phyloP scores from a whole-genome alignment of 2,329 filamentous ascomycete species.

The Pseudogymnoascus sp. region DNA sequence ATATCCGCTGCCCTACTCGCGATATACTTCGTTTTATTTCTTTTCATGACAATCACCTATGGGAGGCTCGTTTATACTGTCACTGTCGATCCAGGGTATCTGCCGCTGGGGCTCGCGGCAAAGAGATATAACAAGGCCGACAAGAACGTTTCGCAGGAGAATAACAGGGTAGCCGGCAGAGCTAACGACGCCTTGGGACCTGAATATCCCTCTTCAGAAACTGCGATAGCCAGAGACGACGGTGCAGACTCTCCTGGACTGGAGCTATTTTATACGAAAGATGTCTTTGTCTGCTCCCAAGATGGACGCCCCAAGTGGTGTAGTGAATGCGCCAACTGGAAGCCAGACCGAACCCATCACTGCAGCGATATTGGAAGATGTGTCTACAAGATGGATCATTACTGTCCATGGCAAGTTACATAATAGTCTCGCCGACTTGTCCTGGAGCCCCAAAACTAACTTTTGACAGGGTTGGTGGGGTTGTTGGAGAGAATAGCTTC shows the following conservation, averaged over 20 bases:
- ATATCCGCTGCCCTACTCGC: conserved; percentile 64
- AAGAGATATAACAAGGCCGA: conserved; percentile 25
- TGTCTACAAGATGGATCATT: conserved; percentile 88
- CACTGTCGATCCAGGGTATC: conserved; percentile 64
- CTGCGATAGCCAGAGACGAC: conserved; percentile 17
- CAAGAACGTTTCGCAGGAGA: conserved; percentile 24
- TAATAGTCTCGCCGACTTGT: not conserved
- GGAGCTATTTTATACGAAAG: conserved; percentile 72
- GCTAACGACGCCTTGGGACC: conserved; percentile 11
- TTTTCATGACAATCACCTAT: conserved; percentile 62
- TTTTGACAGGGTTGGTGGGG: conserved; percentile 69
- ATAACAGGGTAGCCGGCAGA: conserved; percentile 16
- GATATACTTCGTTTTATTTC: conserved; percentile 65
- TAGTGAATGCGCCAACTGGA: conserved; percentile 76
- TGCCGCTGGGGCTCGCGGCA: conserved; percentile 53
- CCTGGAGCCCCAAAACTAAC: not conserved
- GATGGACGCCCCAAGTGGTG: conserved; percentile 88
- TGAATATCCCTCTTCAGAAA: conserved; percentile 23
- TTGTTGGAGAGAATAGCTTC: conserved; percentile 79
- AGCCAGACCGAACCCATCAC: conserved; percentile 82
- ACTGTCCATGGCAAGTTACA: conserved; percentile 66
- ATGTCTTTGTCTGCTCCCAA: conserved; percentile 75
- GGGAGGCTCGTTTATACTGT: conserved; percentile 64
- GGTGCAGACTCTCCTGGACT: conserved; percentile 61
- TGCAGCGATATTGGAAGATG: conserved; percentile 76